Evolutionary conservation across 495 filamentous ascomycete genomes (phyloP), one percentile per base, ranked within the genome.

Genomic region (Xylaria nigripes): DNA sequence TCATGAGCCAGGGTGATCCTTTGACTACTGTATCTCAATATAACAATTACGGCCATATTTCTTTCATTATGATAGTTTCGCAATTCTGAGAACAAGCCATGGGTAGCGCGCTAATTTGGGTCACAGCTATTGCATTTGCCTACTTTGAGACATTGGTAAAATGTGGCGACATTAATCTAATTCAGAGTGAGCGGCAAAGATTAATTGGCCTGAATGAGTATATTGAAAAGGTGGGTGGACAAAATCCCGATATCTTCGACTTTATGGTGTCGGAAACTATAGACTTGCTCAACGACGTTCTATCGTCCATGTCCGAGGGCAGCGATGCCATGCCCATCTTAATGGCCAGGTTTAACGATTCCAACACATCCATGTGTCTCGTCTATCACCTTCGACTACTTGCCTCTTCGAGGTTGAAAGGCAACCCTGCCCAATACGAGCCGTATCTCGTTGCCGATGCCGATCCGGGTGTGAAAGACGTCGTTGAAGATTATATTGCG

Each of bases 141-240:
- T 97, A 95, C 71, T 95, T 94, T 59, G 93, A 98, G 70, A 82
- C 80, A 30, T 75, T 98, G 19, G 75, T 90, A 51, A 79, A 77
- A 54, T 65, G 77, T 22, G 81, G 82, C 53, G 84, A 90, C 64
- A 71, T 73, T 22, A 71, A 76, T 48, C 81, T 79, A 50, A 73
- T 90, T 52, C 76, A 83, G 38, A 75, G 75, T 48, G 92, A 98
- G 68, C 67, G 81, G 46, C 70, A 73, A 19, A 84, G 92, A 40
- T 74, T 98, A 57, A 79, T 77, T 53, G 83, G 80, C 7, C 74
- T 96, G 48, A 86, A 81, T 59, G 76, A 80, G 45, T 74, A 88
- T 16, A 76, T 96, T 30, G 68, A 67, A 60, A 79, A 82, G 27
- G 75, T 77, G n/a, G 83, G 85, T 44, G 89, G 87, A 10, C 78